Evolutionary conservation across 768 basidiomycete genomes (phyloP), one percentile per base, ranked within the genome.

Genomic region (Leccinum disarticulatum): DNA sequence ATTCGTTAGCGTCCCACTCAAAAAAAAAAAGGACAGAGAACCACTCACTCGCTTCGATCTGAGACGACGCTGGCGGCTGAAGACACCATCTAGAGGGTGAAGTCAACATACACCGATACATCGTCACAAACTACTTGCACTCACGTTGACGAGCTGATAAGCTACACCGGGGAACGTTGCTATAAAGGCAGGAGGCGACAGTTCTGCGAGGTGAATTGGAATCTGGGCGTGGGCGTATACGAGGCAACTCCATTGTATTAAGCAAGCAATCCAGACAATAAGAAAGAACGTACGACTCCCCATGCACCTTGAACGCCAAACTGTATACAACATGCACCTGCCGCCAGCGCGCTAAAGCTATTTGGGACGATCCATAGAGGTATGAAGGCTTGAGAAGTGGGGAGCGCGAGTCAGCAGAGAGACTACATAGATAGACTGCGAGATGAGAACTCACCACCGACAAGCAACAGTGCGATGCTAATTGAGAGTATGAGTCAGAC

Each of bases 251-350:
- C 4, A 49, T 17, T 43, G 3, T 19, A 22, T 22, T 22, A 22
- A 13, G 17, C 1, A 15, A 13, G 17, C 2, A 15, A 31, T n/a
- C 0, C 28, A 41, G 11, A 14, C 2, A 27, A 52, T 1, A 27
- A 10, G 6, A 11, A 3, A 7, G 22, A 13, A 79, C 88, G 65
- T 69, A 91, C 89, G 7, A 92, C 86, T 71, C 91, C 91, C 90
- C 90, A 93, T 33, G 91, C 93, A 4, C 92, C 93, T 69, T 96
- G 93, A 2, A 95, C 91, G 54, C 91, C 91, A 62, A 91, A 84
- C 66, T 95, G 92, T 33, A 93, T 75, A 64, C 83, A 93, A 76
- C 95, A 96, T 6, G 92, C 93, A 3, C 91, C 93, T 0, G 91
- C 91, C 0, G 90, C 64, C 6, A 96, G 85, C 1, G 77, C 80